Base-by-base conservation (phyloP, 1,139 yeast species). In the Hemisphaericaspora lyxosophila region DNA sequence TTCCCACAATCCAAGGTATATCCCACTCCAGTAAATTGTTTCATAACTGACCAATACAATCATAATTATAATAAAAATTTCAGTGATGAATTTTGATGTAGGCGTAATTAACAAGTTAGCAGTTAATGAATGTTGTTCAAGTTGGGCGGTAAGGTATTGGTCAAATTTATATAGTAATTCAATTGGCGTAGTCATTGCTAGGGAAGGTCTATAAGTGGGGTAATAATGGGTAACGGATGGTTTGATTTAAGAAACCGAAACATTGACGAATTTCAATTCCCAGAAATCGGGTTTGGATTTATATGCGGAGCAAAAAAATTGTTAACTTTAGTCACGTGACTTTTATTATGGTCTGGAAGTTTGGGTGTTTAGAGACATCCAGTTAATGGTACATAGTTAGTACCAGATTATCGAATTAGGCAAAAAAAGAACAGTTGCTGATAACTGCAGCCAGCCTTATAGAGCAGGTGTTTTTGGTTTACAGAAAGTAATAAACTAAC, bases 1-100 rank as follows among this genome's bases (percentile, higher is more conserved):
- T 29, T 74, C 73, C 82, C 83, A 78, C n/a, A 72, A 43, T 1
- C 63, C 62, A 6, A 74, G 51, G 39, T 64, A 58, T n/a, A 77
- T 71, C 3, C 82, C 82, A 14, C 62, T 48, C 69, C 76, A 66
- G 44, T 75, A 66, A 7, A 73, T 48, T 3, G 58, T 44, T 46
- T 78, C 81, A 50, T 77, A 78, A 28, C 63, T 46, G 8, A 66
- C 34, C 8, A 78, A 54, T 1, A 54, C 18, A 7, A 68, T 44
- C 30, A 73, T 66, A 0, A 58, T 33, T 13, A 72, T 57, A 2
- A 69, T 47, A 36, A 78, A 56, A 2, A 59, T 26, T 34, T 73
- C 68, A 1, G 82, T 75, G 34, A 78, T 72, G 29, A 53, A 38
- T 39, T 60, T 59, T 31, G 73, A 61, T 6, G 57, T 43, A 0